Evolutionary conservation across 805 yeast species (phyloP).

Genomic region (Candida boleticola): DNA sequence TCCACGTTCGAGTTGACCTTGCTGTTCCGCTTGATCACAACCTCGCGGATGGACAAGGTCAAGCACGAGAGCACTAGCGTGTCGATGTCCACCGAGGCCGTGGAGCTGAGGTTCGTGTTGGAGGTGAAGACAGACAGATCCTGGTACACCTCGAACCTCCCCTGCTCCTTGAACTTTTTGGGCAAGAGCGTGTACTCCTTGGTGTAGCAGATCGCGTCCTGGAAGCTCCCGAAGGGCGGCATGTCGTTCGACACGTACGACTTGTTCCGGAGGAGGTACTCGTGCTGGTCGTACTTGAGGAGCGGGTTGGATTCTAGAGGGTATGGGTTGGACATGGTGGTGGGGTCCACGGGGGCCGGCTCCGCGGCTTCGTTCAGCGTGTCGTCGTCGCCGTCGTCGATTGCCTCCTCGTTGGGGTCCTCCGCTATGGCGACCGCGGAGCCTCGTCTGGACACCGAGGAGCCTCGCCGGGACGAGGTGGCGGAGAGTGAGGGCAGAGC

Average conservation of each 20-base stretch:
- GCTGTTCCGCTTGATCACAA: slow-evolving; percentile 5
- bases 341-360: slow-evolving; percentile 5
- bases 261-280: slow-evolving; percentile 3
- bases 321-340: slow-evolving; percentile 27
- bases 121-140: slow-evolving; percentile 13
- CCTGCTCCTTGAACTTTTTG: slow-evolving; percentile 35
- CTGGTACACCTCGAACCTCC: slow-evolving; percentile 35
- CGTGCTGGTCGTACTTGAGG: slow-evolving; percentile 7
- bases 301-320: slow-evolving; percentile 27
- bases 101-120: slow-evolving; percentile 18
- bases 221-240: slow-evolving; percentile 40
- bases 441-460: background rate
- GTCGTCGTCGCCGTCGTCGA: background rate
- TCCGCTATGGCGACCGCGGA: background rate
- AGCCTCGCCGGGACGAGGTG: background rate
- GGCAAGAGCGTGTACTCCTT: slow-evolving; percentile 23
- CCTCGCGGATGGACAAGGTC: slow-evolving; percentile 31
- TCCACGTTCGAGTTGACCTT: slow-evolving; percentile 5
- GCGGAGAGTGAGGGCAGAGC: background rate
- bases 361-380: too few species aligned
- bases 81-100: slow-evolving; percentile 32
- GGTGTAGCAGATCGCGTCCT: slow-evolving; percentile 25
- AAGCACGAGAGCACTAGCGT: slow-evolving; percentile 30
- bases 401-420: background rate
- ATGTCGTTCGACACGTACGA: slow-evolving; percentile 24